These are phyloP conservation scores for Claviceps sp. DNA, from an alignment of 2,329 filamentous ascomycete genomes.

Conservation along the genomic window DNA sequence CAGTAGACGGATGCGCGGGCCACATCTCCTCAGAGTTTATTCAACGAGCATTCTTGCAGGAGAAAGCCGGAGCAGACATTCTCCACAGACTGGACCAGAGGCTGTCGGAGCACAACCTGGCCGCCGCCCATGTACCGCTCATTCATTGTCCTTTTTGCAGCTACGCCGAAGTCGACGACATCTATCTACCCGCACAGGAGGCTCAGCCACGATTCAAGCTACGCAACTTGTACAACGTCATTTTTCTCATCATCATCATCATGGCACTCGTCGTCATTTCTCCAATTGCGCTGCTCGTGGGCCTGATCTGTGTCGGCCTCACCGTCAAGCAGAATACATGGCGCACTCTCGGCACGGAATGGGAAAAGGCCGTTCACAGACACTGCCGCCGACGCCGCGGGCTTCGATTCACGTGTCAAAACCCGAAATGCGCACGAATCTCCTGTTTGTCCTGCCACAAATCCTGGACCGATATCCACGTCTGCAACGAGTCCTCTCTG, in stretches of 20 bases:
- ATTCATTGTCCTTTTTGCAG: conserved; percentile 80
- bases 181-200: conserved; percentile 47
- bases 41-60: conserved; percentile 55
- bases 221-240: conserved; percentile 32
- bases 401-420: conserved; percentile 64
- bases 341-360: conserved; percentile 28
- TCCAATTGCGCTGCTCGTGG: conserved; percentile 34
- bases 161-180: conserved; percentile 78
- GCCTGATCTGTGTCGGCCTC: conserved; percentile 30
- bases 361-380: conserved; percentile 49
- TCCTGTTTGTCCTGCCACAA: conserved; percentile 78
- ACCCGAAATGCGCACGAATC: conserved; percentile 48
- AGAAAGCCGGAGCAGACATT: conserved; percentile 56
- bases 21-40: conserved; percentile 57
- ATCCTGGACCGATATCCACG: conserved; percentile 76
- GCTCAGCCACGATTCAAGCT: conserved; percentile 43
- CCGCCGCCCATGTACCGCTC: conserved; percentile 60
- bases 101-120: conserved; percentile 60
- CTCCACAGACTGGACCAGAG: conserved; percentile 66
- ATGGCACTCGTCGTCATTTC: conserved; percentile 43
- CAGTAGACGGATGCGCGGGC: conserved; percentile 66
- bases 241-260: conserved; percentile 39
- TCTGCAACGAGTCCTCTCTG: conserved; percentile 74
- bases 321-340: conserved; percentile 29
- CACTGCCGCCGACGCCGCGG: conserved; percentile 59